Evolutionary conservation across 805 yeast species (phyloP), one percentile per base, ranked within the genome.

Genomic region (Jamesozyma spencerorum): DNA sequence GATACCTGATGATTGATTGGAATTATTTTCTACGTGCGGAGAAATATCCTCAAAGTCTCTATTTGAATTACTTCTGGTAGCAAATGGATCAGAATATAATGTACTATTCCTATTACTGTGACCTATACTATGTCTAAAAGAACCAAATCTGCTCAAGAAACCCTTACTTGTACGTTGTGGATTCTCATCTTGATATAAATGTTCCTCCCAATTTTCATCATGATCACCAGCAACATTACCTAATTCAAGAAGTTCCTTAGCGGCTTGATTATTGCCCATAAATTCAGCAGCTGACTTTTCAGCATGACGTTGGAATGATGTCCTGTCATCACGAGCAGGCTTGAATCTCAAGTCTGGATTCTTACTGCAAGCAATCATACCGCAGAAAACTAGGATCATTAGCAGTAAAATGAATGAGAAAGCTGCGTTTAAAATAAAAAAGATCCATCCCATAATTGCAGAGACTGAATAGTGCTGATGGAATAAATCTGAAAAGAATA

Each of bases 361-460:
- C 67, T 81, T 85, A 27, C 88, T 79, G 49, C 79, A 69, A 1
- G 83, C 46, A 7, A 84, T 77, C 52, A 78, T 64, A n/a, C 64
- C 58, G 41, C 80, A 72, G 50, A 82, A 79, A 2, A 77, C 77
- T 44, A 87, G 69, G 52, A 85, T 80, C 66, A 80, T 62, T 28
- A 87, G 49, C 58, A 88, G 71, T 50, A 88, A 67, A 39, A 85
- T 70, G 48, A 85, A 70, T 7, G 95, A 77, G 56, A 84, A 87
- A 4, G 90, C 94, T 5, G 96, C 96, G 60, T 88, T 88, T 59
- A 88, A 61, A 42, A 88, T 71, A 60, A 88, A 88, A 64, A 85
- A 88, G 2, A 88, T 71, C 77, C 94, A 82, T 1, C 94, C 97
- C 95, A 88, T 85, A 41, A 88, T 75, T 1, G 95, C 80, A 12